Base-by-base conservation (phyloP, 2,329 filamentous ascomycete genomes). In the Neoascochyta sp. region DNA sequence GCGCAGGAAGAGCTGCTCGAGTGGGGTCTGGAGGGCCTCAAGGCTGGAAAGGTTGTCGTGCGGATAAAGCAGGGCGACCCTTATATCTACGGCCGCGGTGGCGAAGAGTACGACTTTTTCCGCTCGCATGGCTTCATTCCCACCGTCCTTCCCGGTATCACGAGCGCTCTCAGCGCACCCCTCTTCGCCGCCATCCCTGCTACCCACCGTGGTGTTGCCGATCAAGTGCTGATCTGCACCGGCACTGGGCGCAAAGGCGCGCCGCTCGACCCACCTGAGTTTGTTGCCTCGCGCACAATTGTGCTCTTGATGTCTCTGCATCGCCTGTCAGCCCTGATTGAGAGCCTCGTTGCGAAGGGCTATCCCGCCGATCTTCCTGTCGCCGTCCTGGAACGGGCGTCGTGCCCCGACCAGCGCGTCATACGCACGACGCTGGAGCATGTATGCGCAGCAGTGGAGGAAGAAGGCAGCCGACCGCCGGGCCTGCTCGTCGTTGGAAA, bases 281-380 rank as follows among this genome's bases (percentile, higher is more conserved):
- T 80, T 59, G 77, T 89, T 0, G 60, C 73, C 2, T 83, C 76
- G 7, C 76, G 89, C 34, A 96, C 92, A 0, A 85, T 92, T 1
- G 85, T 98, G 4, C 95, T 96, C 45, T 68, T 98, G 26, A 98
- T 98, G 92, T 87, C 87, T 4, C 67, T 98, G 41, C 92, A 98
- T 65, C 77, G 92, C 29, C 80, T 98, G 10, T 68, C 66, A 3
- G 83, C 79, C 0, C 68, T 98, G 2, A 75, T 95, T 1, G 70
- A 72, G 5, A 84, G 85, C 52, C 67, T 98, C 7, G 34, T 35
- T 4, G 45, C 53, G 1, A 58, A 66, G 28, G 60, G 55, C 3
- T 95, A 87, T 81, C 90, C 90, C 0, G 64, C 63, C 18, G 64
- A 68, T n/a, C 92, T 88, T 1, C 88, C 90, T 0, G 95, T 90